phyloP scores from a whole-genome alignment of 179 eudicot species.

The Kewa caespitosa region DNA sequence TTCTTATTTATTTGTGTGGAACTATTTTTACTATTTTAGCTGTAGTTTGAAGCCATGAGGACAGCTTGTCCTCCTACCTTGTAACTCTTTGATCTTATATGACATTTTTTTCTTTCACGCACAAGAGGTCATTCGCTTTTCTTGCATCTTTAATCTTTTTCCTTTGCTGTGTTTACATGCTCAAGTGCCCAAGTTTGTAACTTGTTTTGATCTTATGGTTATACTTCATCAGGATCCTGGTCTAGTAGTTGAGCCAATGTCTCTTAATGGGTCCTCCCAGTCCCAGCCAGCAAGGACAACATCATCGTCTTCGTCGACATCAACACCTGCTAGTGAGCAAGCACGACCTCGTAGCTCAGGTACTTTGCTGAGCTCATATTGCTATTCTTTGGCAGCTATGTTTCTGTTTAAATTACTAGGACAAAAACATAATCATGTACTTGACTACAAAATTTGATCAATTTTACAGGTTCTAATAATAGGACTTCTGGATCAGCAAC shows the following conservation, averaged over 20 bases:
- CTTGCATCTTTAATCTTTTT: not conserved
- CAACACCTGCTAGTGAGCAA: constrained; percentile 49
- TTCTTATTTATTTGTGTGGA: not conserved
- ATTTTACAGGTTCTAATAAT: constrained; percentile 50
- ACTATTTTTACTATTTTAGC: not conserved
- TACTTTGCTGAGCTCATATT: constrained; percentile 7
- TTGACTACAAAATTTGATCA: constrained; percentile 7
- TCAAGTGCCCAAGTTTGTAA: not conserved
- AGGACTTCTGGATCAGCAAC: constrained; percentile 63
- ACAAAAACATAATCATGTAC: not conserved
- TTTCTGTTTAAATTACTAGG: not conserved
- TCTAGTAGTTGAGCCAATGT: constrained; percentile 79
- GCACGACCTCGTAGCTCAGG: constrained; percentile 57
- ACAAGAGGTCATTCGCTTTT: not conserved
- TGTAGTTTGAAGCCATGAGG: too few relatives aligned
- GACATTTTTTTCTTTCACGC: too few relatives aligned
- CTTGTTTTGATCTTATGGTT: constrained; percentile 12
- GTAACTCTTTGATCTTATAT: too few relatives aligned
- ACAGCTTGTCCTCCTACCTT: too few relatives aligned
- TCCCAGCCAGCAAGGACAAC: constrained; percentile 61
- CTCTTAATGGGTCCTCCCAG: constrained; percentile 50
- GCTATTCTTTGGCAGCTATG: constrained; percentile 7
- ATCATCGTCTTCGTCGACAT: constrained; percentile 44
- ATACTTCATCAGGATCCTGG: constrained; percentile 64
- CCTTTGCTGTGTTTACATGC: not conserved